phyloP scores from a whole-genome alignment of 2,329 filamentous ascomycete species.

The Tolypocladium sp. region DNA sequence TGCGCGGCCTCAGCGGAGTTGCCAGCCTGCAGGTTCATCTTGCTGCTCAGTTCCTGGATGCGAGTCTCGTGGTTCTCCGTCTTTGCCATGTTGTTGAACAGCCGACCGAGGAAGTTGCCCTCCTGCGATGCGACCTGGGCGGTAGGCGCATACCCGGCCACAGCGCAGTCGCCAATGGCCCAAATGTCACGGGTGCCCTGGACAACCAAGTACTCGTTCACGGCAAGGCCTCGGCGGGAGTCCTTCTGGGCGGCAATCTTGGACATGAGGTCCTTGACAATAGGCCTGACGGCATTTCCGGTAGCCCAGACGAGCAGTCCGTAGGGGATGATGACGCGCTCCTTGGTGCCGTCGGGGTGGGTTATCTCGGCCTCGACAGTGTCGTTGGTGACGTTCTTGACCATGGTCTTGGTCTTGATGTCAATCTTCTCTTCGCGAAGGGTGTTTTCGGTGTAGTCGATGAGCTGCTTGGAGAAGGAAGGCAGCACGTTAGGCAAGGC shows the following conservation, averaged over 20 bases:
- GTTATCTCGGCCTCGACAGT: constrained; percentile 83
- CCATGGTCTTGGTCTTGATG: constrained; percentile 97
- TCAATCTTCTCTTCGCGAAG: constrained; percentile 98
- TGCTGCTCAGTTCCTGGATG: constrained; percentile 58
- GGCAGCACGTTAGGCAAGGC: constrained; percentile 93
- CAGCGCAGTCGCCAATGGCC: constrained; percentile 94
- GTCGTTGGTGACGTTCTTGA: constrained; percentile 92
- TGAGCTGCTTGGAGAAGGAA: constrained; percentile 98
- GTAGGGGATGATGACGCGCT: constrained; percentile 75
- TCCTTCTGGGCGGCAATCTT: constrained; percentile 93
- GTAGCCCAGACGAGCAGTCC: constrained; percentile 97
- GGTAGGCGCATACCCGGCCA: constrained; percentile 95
- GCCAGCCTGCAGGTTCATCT: constrained; percentile 50
- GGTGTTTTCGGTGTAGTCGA: constrained; percentile 98
- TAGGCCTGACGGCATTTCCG: constrained; percentile 82
- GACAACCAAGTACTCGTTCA: constrained; percentile 98
- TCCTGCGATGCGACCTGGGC: constrained; percentile 96
- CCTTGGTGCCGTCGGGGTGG: constrained; percentile 76
- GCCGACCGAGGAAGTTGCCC: constrained; percentile 83
- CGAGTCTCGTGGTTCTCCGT: constrained; percentile 73
- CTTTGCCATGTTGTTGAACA: constrained; percentile 99
- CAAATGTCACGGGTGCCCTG: constrained; percentile 96
- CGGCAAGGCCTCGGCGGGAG: constrained; percentile 85
- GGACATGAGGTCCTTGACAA: constrained; percentile 84
- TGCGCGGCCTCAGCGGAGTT: constrained; percentile 58